These are phyloP conservation scores for Coemansia sp. DNA, from an alignment of 192 early-diverging fungal genomes.

Conservation along the genomic window DNA sequence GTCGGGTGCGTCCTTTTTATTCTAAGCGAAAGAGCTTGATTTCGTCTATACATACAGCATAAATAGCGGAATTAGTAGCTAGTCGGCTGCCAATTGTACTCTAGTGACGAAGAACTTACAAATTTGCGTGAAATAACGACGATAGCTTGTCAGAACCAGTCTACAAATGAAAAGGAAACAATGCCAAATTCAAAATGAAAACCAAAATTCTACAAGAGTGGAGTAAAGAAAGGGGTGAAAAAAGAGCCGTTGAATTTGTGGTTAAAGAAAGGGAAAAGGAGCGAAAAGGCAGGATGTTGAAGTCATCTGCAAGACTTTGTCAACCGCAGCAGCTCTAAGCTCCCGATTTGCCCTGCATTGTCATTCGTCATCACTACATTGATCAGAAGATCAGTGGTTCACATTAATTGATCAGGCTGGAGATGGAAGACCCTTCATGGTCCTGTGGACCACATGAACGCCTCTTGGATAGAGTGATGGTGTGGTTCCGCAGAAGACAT, in stretches of 20 bases:
- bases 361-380: not conserved
- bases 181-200: not conserved
- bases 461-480: no score
- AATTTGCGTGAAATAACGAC: not conserved
- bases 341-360: not conserved
- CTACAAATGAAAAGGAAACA: constrained; percentile 2
- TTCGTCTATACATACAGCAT: not conserved
- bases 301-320: not conserved
- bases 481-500: no score
- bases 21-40: not conserved
- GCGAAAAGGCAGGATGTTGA: not conserved
- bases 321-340: not conserved
- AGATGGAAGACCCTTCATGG: no score
- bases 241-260: not conserved
- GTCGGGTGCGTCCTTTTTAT: not conserved
- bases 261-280: constrained; percentile 6
- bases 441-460: no score
- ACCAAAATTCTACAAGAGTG: not conserved
- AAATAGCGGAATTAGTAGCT: not conserved
- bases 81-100: not conserved
- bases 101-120: not conserved
- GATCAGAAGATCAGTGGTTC: not conserved
- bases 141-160: constrained; percentile 1
- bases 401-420: no score
- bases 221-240: not conserved